These are phyloP conservation scores for Ulvella scutata DNA, from an alignment of 139 green algal genomes.

Conservation along the genomic window DNA sequence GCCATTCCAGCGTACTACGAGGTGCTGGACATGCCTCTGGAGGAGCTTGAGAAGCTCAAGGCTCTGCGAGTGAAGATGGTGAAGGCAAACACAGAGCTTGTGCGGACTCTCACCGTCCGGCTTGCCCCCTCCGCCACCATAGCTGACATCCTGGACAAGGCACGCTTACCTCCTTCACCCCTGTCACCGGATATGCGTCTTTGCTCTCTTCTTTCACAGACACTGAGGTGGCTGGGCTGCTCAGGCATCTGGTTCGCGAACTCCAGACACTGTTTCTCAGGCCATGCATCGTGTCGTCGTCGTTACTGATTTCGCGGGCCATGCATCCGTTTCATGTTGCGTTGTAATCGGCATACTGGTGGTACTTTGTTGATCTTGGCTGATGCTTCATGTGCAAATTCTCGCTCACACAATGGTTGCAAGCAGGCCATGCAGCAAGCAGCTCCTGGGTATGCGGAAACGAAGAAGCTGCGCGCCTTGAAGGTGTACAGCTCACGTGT, in stretches of 20 bases:
- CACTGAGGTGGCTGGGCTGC: no score
- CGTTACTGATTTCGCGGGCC: no score
- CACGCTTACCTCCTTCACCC: not conserved
- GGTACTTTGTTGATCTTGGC: no score
- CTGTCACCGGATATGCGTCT: no score
- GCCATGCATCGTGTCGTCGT: no score
- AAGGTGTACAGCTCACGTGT: not conserved
- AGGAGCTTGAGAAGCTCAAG: slow-evolving; percentile 33
- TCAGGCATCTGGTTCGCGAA: no score
- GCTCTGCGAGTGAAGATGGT: not conserved
- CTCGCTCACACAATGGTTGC: not conserved
- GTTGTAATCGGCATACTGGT: no score
- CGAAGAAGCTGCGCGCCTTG: not conserved
- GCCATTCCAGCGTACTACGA: slow-evolving; percentile 36
- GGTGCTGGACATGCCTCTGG: slow-evolving; percentile 58
- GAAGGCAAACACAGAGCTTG: not conserved
- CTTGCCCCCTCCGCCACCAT: not conserved
- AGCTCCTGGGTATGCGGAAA: not conserved
- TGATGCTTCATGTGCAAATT: not conserved
- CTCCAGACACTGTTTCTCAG: no score
- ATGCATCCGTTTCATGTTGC: no score
- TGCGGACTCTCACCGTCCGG: not conserved
- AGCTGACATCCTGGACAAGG: not conserved
- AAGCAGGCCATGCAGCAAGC: not conserved
- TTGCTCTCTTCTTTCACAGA: no score